A percentile compares a stretch with the other conserved stretches of the same genome.
Conservation (phyloP, 2,329 filamentous ascomycete genomes). For the Botryotinia globosa region DNA sequence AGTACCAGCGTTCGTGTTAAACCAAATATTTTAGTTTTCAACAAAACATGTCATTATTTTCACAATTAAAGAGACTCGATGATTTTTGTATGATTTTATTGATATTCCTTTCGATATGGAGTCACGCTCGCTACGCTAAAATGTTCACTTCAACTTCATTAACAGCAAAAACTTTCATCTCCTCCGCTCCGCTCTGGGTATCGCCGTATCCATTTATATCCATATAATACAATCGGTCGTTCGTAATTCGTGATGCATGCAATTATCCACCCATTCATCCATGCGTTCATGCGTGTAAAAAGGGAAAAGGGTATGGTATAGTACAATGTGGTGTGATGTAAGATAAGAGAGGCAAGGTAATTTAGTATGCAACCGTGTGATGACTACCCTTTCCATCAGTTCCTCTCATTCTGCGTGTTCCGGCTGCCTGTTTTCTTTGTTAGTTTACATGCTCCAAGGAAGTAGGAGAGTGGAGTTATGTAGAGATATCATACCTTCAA, state of each 20-base stretch:
- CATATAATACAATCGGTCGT: not conserved
- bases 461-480: not conserved
- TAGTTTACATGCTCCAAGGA: not conserved
- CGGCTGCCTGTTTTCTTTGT: slow-evolving; percentile 57
- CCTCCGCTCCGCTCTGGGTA: not conserved
- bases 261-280: not conserved
- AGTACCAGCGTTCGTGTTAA: not conserved
- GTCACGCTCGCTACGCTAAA: not conserved
- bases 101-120: not conserved
- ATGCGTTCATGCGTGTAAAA: not conserved
- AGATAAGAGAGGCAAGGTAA: not conserved
- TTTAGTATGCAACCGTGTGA: slow-evolving; percentile 23
- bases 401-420: slow-evolving; percentile 69
- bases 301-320: not conserved
- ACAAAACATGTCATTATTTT: not conserved
- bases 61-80: not conserved
- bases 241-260: not conserved
- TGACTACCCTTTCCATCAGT: slow-evolving; percentile 65
- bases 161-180: not conserved
- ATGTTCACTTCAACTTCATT: not conserved
- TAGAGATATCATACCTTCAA: slow-evolving; percentile 56
- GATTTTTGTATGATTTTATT: slow-evolving; percentile 16
- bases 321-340: not conserved
- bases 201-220: not conserved
- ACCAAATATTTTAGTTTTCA: not conserved